Evolutionary conservation across 768 basidiomycete species (phyloP), one percentile per base, ranked within the genome.

Genomic region (Trametes punicea): DNA sequence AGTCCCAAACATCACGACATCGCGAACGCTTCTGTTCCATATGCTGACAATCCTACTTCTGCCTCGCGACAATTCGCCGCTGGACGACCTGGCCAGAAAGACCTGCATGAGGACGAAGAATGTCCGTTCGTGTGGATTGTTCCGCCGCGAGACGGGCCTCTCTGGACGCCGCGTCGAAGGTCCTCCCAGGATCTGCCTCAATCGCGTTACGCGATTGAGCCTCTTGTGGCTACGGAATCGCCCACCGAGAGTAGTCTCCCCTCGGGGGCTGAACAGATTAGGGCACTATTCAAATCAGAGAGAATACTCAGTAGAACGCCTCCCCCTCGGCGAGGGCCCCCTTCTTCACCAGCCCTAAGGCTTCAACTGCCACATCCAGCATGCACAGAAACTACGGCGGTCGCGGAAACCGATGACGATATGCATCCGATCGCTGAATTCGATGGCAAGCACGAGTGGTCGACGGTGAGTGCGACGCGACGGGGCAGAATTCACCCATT

Each of bases 351-450:
- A 6, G 62, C 64, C 20, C 59, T 64, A 7, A 68, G 64, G 2
- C 45, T 63, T 61, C 30, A 46, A 74, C 54, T 74, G 71, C 44
- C 73, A 71, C 41, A 64, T 70, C 25, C 62, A 57, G 26, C 56
- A 60, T 50, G 33, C 46, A 25, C 29, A 26, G 0, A 31, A 20
- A 23, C n/a, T 46, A 18, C n/a, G n/a, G n/a, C n/a, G n/a, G n/a
- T n/a, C n/a, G n/a, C n/a, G n/a, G n/a, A n/a, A n/a, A n/a, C n/a
- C n/a, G n/a, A n/a, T n/a, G n/a, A n/a, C n/a, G n/a, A n/a, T n/a
- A n/a, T n/a, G n/a, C n/a, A n/a, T n/a, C n/a, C n/a, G n/a, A n/a
- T n/a, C n/a, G n/a, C n/a, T n/a, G n/a, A n/a, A n/a, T n/a, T n/a
- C n/a, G n/a, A n/a, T n/a, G n/a, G n/a, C n/a, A n/a, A n/a, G n/a